Base-by-base conservation (phyloP, 805 yeast genomes). In the Candida morakotiae region DNA sequence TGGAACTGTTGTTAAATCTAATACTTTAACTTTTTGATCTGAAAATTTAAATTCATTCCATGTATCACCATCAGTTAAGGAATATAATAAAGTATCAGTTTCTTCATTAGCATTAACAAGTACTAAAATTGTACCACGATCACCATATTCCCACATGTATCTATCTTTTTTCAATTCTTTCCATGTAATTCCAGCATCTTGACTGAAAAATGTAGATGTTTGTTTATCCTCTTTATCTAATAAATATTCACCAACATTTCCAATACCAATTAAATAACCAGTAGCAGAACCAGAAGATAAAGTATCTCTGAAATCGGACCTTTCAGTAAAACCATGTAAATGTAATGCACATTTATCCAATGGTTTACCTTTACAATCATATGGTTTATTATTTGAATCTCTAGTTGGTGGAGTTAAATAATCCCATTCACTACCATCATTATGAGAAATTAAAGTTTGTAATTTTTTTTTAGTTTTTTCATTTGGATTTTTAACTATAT, bases 101-200 rank as follows among this genome's bases (percentile, higher is more conserved):
- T 68, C 62, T 21, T 74, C 79, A 3, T 60, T 65, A 5, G 74
- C 77, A 27, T 79, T 70, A 2, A 83, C 91, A 34, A 89, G 56
- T 1, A 87, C 87, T 34, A 93, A 60, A 24, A 93, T 73, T 1
- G 95, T 81, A 13, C 98, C 98, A 46, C 87, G 85, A 58, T 93
- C 98, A 44, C 98, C 98, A 58, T 71, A 93, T 60, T 89, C 98
- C 98, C 98, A 93, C 76, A 83, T 83, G 48, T 77, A 75, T 1
- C 78, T 72, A 3, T 94, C 93, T 42, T 82, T 77, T 41, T 62
- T 70, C 20, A 91, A 66, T 58, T 87, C 95, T 35, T 60, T 75
- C 98, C 98, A 93, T 3, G 88, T 74, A 11, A 79, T 63, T 40
- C 98, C 98, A 2, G 93, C 98, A 61, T 93, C 98, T n/a, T 73